Conservation (phyloP, 129 eudicot species). For the Centrapalus pauciflorus region DNA sequence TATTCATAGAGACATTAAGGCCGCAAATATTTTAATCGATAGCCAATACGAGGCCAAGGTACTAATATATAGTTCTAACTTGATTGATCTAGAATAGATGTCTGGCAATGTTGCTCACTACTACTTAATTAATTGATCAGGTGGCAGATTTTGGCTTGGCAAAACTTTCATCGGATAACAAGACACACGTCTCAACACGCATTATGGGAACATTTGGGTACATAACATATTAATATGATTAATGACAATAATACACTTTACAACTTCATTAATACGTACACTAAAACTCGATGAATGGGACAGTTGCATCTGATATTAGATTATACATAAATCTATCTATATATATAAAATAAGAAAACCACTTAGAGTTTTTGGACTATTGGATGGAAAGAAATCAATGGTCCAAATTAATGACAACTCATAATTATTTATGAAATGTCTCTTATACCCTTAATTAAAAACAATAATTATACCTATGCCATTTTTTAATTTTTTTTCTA, state of each 20-base stretch:
- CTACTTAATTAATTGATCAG: slow-evolving; percentile 18
- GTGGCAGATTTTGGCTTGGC: slow-evolving; percentile 87
- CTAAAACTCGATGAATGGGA: no score
- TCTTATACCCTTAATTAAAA: no score
- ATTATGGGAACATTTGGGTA: slow-evolving; percentile 89
- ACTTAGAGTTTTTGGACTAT: no score
- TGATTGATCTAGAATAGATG: not conserved
- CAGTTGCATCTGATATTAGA: not conserved
- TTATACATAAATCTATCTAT: no score
- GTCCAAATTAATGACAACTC: no score
- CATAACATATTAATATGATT: not conserved
- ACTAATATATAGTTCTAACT: not conserved
- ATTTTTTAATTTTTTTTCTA: no score
- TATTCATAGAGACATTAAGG: slow-evolving; percentile 54
- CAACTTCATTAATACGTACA: no score
- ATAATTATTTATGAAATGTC: no score
- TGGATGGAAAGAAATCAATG: no score
- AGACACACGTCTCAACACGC: slow-evolving; percentile 72
- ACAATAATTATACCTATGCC: no score
- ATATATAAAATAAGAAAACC: no score
- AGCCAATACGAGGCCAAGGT: slow-evolving; percentile 55
- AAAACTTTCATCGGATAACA: slow-evolving; percentile 50
- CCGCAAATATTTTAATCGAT: slow-evolving; percentile 47
- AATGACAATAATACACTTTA: no score
- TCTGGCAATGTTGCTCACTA: not conserved